Evolutionary conservation across 1,139 yeast genomes (phyloP), one percentile per base, ranked within the genome.

Genomic region (Yamadazyma conglobata): DNA sequence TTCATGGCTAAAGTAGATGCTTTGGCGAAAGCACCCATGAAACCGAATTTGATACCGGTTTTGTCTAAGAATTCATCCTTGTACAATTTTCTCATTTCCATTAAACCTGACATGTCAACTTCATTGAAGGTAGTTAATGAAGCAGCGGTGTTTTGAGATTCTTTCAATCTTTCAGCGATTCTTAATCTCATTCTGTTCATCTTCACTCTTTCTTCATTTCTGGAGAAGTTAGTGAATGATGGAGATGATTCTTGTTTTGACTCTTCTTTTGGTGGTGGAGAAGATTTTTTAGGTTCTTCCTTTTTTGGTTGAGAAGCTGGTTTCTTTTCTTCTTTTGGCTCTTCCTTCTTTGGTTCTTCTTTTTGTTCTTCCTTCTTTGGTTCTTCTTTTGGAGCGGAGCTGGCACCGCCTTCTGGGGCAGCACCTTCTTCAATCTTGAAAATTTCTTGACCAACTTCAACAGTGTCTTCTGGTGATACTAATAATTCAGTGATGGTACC

Each of bases 111-210:
- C 98, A 91, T 91, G 69, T 91, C 98, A 44, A 87, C 95, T 70
- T 91, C 98, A 66, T 91, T 89, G 76, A 91, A 91, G 28, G 98
- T 91, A 42, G 98, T 91, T 57, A 91, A 77, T 31, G 97, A 87
- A 28, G 99, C 99, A 46, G 97, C 95, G 34, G 98, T 88, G 73
- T 91, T 91, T 70, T 91, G 99, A 22, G 97, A 85, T 72, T 93
- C 97, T 85, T 91, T 91, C 60, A 91, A 83, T 70, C 99, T 87
- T 73, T 93, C 97, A 37, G 98, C 96, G 47, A 93, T 93, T 77
- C 99, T 86, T 66, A 86, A 70, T 71, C 99, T 85, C 98, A 91
- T 93, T 73, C 99, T 86, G 80, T 89, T 91, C 98, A 91, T 91
- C 73, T 91, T 91, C 47, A 93, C 95, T 61, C 89, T 77, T 61